Percentiles rank a stretch among this genome's conserved stretches.
Conservation (phyloP, 1,139 yeast genomes). For the Suhomyces maxii region DNA sequence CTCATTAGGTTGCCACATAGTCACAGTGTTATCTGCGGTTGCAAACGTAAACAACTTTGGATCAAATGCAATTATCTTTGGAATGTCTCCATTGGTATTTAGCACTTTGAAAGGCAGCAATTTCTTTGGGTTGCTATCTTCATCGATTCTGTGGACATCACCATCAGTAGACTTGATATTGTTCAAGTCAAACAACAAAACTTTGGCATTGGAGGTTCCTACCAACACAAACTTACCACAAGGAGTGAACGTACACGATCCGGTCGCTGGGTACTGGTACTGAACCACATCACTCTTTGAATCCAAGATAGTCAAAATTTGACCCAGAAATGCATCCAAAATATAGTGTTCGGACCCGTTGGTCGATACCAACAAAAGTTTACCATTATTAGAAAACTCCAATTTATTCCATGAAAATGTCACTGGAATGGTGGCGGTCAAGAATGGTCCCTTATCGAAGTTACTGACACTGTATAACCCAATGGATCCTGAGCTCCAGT, state of each 20-base stretch:
- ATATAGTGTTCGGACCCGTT: conserved; percentile 54
- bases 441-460: conserved; percentile 58
- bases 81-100: conserved; percentile 36
- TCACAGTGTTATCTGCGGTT: conserved; percentile 66
- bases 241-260: conserved; percentile 72
- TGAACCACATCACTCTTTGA: conserved; percentile 16
- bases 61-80: conserved; percentile 70
- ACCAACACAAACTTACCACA: conserved; percentile 75
- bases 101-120: conserved; percentile 28
- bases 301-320: conserved; percentile 48
- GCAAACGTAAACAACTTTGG: conserved; percentile 78
- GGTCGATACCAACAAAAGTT: conserved; percentile 66
- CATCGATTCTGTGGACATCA: conserved; percentile 14
- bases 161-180: conserved; percentile 34
- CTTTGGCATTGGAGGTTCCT: conserved; percentile 50
- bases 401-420: conserved; percentile 54
- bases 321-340: conserved; percentile 73
- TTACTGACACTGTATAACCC: conserved; percentile 61
- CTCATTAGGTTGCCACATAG: conserved; percentile 39
- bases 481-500: conserved; percentile 42
- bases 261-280: conserved; percentile 52
- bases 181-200: conserved; percentile 65
- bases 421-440: conserved; percentile 31
- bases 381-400: conserved; percentile 85
- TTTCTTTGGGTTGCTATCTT: conserved; percentile 22